Percentiles rank a stretch among this genome's conserved stretches.
phyloP scores from a whole-genome alignment of 2,329 filamentous ascomycete species.

The Pseudogymnoascus sp. region DNA sequence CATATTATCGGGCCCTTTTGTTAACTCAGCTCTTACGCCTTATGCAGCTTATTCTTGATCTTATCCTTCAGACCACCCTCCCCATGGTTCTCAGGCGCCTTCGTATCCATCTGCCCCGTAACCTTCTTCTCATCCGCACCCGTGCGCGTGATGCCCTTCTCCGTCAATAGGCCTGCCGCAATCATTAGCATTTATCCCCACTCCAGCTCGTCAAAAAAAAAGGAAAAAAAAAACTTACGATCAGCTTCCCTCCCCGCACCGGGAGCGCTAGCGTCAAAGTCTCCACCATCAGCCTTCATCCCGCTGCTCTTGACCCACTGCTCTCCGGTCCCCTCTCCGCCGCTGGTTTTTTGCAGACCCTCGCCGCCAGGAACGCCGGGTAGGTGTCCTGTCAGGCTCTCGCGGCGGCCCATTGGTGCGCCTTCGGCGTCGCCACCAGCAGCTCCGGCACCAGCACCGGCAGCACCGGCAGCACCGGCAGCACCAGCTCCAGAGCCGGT shows the following conservation, averaged over 20 bases:
- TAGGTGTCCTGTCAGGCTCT: slow-evolving; percentile 17
- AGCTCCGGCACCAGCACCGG: not conserved
- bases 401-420: slow-evolving; percentile 12
- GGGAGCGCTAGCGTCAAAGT: slow-evolving; percentile 57
- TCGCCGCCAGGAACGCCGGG: slow-evolving; percentile 20
- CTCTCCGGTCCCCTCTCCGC: slow-evolving; percentile 45
- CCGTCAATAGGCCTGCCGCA: not conserved
- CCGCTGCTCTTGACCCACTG: slow-evolving; percentile 51
- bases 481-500: not conserved
- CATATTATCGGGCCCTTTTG: not conserved
- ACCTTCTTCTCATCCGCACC: slow-evolving; percentile 16
- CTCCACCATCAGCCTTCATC: slow-evolving; percentile 55
- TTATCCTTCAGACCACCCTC: slow-evolving; percentile 47
- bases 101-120: slow-evolving; percentile 15
- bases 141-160: not conserved
- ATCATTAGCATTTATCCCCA: slow-evolving; percentile 14
- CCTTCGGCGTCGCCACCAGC: not conserved
- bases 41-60: slow-evolving; percentile 63
- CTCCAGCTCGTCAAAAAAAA: not conserved
- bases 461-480: not conserved
- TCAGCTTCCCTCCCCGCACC: slow-evolving; percentile 62
- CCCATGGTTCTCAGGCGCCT: slow-evolving; percentile 20
- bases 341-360: slow-evolving; percentile 24
- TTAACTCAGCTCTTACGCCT: slow-evolving; percentile 14
- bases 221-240: slow-evolving; percentile 36